Evolutionary conservation across 2,329 filamentous ascomycete genomes (phyloP).

Genomic region (Colletotrichum trifolii): DNA sequence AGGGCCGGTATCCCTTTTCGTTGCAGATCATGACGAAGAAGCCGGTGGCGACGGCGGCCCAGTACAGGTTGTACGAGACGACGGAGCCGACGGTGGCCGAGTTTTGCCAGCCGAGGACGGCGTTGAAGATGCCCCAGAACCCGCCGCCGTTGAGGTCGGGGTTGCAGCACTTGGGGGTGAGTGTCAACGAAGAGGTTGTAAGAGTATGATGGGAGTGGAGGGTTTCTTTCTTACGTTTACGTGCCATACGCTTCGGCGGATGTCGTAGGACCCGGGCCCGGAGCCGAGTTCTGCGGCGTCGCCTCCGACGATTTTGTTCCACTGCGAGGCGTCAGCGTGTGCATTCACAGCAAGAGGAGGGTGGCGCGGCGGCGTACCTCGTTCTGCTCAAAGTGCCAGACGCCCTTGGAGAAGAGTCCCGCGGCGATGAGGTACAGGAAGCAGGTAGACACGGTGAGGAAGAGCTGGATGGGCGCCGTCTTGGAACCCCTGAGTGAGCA

Average conservation of each 20-base stretch:
- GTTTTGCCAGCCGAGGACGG: constrained; percentile 70
- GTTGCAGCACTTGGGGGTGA: constrained; percentile 67
- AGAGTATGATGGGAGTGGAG: too few species aligned
- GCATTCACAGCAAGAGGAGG: background rate
- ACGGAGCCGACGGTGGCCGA: constrained; percentile 38
- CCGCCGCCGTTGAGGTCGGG: constrained; percentile 72
- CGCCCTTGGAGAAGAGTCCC: constrained; percentile 78
- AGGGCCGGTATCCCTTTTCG: constrained; percentile 35
- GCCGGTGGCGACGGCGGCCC: constrained; percentile 36
- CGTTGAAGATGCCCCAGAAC: constrained; percentile 80
- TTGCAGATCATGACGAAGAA: constrained; percentile 36
- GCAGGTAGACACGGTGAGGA: constrained; percentile 81
- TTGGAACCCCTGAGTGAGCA: constrained; percentile 55
- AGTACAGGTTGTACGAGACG: constrained; percentile 38
- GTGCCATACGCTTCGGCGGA: constrained; percentile 81
- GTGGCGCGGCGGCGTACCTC: constrained; percentile 5
- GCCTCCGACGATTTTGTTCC: constrained; percentile 69
- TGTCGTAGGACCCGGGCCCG: constrained; percentile 82
- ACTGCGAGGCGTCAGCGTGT: constrained; percentile 51
- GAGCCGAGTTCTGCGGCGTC: constrained; percentile 59
- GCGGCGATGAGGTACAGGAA: constrained; percentile 85
- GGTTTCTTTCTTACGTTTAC: constrained; percentile 68
- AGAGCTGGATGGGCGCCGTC: constrained; percentile 65
- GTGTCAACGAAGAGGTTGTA: background rate
- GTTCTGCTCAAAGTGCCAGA: constrained; percentile 78